These are phyloP conservation scores for Fonsecaea erecta DNA, from an alignment of 2,329 filamentous ascomycete species.

Conservation along the genomic window DNA sequence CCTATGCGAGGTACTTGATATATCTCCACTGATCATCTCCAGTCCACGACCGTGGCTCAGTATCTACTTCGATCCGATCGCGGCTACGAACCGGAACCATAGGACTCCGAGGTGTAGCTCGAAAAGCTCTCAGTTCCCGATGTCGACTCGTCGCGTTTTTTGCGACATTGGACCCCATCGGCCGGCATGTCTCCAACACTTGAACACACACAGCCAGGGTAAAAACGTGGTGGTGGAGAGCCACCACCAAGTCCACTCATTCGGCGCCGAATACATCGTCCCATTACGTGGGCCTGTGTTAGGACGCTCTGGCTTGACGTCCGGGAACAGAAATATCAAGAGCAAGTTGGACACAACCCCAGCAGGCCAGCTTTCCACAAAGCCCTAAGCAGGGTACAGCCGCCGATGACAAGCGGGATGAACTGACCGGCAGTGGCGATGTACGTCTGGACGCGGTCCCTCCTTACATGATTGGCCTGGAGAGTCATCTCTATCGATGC, in stretches of 20 bases:
- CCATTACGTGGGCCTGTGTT: background rate
- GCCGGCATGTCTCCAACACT: background rate
- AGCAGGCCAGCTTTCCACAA: background rate
- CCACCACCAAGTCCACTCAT: constrained; percentile 4
- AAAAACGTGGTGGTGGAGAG: background rate
- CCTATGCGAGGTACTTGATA: no score
- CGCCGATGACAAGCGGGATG: constrained; percentile 6
- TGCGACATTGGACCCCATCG: background rate
- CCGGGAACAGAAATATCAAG: background rate
- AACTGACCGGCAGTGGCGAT: constrained; percentile 7
- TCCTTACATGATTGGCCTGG: background rate
- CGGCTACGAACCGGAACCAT: background rate
- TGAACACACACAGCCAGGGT: constrained; percentile 7
- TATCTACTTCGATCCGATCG: background rate
- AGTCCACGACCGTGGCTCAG: no score
- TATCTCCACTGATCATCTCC: no score
- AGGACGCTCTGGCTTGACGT: background rate
- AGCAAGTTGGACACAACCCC: background rate
- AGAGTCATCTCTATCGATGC: background rate
- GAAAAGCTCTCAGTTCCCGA: background rate
- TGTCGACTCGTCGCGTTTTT: background rate
- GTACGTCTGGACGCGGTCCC: background rate
- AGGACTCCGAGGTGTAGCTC: background rate
- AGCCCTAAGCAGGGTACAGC: background rate
- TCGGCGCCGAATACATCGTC: background rate